Conservation (phyloP, 2,329 filamentous ascomycete genomes). For the Parastagonospora nodorum region DNA sequence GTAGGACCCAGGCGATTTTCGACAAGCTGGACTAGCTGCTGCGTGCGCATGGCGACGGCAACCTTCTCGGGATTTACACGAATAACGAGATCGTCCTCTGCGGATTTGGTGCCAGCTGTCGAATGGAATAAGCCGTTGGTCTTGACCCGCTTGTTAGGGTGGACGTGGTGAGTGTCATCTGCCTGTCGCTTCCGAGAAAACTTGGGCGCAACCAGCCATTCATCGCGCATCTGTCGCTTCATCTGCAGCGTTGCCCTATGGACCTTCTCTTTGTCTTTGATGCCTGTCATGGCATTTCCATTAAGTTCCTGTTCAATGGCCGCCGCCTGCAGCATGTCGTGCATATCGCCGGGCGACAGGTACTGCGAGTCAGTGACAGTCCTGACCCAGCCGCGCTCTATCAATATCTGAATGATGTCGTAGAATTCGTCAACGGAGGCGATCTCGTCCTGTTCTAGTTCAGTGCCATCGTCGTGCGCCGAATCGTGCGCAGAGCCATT, state of each 20-base stretch:
- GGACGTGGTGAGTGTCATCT: constrained; percentile 20
- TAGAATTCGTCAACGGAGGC: constrained; percentile 49
- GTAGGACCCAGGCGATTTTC: constrained; percentile 71
- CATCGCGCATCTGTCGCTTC: constrained; percentile 57
- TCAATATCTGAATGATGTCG: constrained; percentile 53
- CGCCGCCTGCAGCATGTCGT: constrained; percentile 65
- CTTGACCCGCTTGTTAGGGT: constrained; percentile 40
- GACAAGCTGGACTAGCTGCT: constrained; percentile 74
- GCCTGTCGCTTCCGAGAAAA: constrained; percentile 27
- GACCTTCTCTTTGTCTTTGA: constrained; percentile 69
- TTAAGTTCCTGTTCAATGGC: constrained; percentile 60
- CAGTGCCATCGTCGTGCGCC: constrained; percentile 10
- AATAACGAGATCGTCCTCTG: constrained; percentile 72
- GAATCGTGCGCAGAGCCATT: constrained; percentile 13
- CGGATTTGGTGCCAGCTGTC: constrained; percentile 9
- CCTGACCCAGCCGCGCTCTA: constrained; percentile 71
- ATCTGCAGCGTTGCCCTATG: constrained; percentile 62
- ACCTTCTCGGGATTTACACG: constrained; percentile 86
- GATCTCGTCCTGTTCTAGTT: constrained; percentile 39
- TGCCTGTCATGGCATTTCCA: constrained; percentile 60
- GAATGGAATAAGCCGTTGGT: constrained; percentile 28
- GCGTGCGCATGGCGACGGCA: constrained; percentile 79
- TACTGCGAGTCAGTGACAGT: constrained; percentile 59
- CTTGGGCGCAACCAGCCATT: constrained; percentile 39
- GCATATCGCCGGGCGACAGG: constrained; percentile 61